Percentiles rank a stretch among this genome's conserved stretches.
Conservation (phyloP, 495 filamentous ascomycete genomes). For the Penicillium pulvis region DNA sequence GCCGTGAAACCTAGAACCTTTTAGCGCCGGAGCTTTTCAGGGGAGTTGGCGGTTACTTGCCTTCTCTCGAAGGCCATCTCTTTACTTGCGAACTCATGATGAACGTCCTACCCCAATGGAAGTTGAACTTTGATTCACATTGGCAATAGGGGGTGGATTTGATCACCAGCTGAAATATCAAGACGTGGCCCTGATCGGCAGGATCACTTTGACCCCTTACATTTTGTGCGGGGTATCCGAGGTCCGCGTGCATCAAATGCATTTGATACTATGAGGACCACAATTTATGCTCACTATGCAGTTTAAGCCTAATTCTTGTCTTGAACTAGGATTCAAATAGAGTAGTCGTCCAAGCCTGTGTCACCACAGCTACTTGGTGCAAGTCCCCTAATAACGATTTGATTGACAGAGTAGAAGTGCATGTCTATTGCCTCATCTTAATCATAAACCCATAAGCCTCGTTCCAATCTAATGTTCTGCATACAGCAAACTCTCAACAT, state of each 20-base stretch:
- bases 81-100: slow-evolving; percentile 26
- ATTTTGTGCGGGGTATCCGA: slow-evolving; percentile 30
- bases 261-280: slow-evolving; percentile 4
- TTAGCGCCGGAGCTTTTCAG: slow-evolving; percentile 1
- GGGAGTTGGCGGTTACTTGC: slow-evolving; percentile 8
- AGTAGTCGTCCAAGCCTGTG: no score
- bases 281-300: neutral
- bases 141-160: neutral
- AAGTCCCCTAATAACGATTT: no score
- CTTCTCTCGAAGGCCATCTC: slow-evolving; percentile 39
- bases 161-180: neutral
- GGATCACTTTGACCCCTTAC: neutral
- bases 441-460: neutral
- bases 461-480: neutral
- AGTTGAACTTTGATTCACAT: neutral
- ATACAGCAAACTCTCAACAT: neutral
- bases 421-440: no score
- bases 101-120: neutral
- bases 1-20: slow-evolving; percentile 56
- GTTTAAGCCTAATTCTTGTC: neutral
- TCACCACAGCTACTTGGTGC: no score
- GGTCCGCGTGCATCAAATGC: slow-evolving; percentile 19
- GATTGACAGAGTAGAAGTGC: no score
- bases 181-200: slow-evolving; percentile 10
- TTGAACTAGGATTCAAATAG: no score